Conservation (phyloP, 768 basidiomycete genomes). For the Udeniomyces megalosporus region DNA sequence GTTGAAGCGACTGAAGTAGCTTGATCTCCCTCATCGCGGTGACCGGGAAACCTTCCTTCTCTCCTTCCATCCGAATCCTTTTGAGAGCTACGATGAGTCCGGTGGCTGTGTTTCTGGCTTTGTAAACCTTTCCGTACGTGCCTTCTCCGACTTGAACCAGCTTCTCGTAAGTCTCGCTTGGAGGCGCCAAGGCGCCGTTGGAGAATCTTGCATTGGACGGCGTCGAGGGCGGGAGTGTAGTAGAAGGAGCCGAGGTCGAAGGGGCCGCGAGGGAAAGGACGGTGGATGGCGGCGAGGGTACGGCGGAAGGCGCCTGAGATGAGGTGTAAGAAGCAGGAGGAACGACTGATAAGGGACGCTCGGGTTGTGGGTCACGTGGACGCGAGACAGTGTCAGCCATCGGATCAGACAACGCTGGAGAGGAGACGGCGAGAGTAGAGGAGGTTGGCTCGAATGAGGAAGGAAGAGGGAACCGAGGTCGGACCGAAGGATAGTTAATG, state of each 20-base stretch:
- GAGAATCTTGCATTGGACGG: background rate
- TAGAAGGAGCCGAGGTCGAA: background rate
- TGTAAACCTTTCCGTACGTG: constrained; percentile 96
- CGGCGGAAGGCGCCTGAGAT: no score
- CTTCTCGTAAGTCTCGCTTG: constrained; percentile 45
- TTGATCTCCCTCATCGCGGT: constrained; percentile 99
- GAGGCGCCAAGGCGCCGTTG: background rate
- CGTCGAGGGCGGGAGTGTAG: background rate
- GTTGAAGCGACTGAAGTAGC: constrained; percentile 73
- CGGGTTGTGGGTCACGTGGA: no score
- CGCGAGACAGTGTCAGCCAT: no score
- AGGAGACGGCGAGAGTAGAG: background rate
- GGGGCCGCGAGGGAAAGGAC: background rate
- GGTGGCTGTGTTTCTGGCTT: constrained; percentile 70
- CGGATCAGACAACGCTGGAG: no score
- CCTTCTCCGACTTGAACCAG: constrained; percentile 93
- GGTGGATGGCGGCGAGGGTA: no score
- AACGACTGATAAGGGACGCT: no score
- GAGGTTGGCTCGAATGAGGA: background rate
- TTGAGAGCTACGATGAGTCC: constrained; percentile 74
- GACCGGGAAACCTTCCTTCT: constrained; percentile 94
- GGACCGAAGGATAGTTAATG: background rate
- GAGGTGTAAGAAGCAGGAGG: no score
- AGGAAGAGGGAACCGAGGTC: background rate
- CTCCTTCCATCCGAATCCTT: constrained; percentile 92